Conservation (phyloP, 2,329 filamentous ascomycete species). For the Aspergillus brasiliensis region DNA sequence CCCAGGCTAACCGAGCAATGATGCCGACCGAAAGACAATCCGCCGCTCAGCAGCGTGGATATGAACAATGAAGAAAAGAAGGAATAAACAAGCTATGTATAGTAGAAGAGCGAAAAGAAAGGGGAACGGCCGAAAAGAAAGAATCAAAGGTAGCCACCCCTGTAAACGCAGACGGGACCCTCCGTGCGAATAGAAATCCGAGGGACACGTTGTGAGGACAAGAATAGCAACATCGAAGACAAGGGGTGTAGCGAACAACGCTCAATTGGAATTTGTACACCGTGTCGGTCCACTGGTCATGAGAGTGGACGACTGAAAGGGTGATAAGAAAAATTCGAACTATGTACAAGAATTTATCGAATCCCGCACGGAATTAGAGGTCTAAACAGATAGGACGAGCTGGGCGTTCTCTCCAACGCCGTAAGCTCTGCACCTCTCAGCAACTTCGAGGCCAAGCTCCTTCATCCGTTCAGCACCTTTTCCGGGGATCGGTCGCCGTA, state of each 20-base stretch:
- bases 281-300: slow-evolving; percentile 11
- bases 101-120: slow-evolving; percentile 15
- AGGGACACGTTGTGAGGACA: slow-evolving; percentile 32
- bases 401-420: slow-evolving; percentile 51
- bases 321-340: slow-evolving; percentile 18
- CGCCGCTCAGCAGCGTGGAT: slow-evolving; percentile 17
- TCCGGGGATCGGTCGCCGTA: slow-evolving; percentile 70
- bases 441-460: slow-evolving; percentile 85
- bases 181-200: slow-evolving; percentile 24
- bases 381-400: slow-evolving; percentile 73
- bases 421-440: slow-evolving; percentile 75
- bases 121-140: slow-evolving; percentile 12
- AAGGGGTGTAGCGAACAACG: slow-evolving; percentile 28
- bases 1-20: slow-evolving; percentile 19
- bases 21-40: slow-evolving; percentile 18
- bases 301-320: slow-evolving; percentile 19
- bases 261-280: slow-evolving; percentile 29
- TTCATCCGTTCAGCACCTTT: slow-evolving; percentile 92
- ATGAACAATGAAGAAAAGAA: slow-evolving; percentile 20
- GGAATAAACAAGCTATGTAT: slow-evolving; percentile 21
- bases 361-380: slow-evolving; percentile 19
- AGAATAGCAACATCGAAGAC: slow-evolving; percentile 15
- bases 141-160: slow-evolving; percentile 22
- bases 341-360: slow-evolving; percentile 32
- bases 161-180: slow-evolving; percentile 32